Base-by-base conservation (phyloP, 257 asterid genomes). In the Solanum neorickii region DNA sequence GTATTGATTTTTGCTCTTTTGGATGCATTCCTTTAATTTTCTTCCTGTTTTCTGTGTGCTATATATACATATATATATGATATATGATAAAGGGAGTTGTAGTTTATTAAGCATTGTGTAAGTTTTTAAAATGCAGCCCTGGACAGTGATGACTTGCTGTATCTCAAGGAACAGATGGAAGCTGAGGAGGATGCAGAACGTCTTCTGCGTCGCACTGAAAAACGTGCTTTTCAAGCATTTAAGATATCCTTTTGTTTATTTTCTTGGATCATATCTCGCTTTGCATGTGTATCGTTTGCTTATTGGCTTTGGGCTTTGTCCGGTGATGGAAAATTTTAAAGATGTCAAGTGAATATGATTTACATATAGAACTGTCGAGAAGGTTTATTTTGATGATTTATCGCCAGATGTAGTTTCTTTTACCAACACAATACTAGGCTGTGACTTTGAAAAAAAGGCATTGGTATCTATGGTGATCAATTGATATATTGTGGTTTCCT, bases 91-190 rank as follows among this genome's bases (percentile, higher is more conserved):
- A 29, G 7, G 13, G 65, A 41, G 60, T 42, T 66, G 33, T 31
- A 25, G 69, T 85, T 83, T 77, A 49, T 90, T 89, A 88, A 88
- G 90, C 87, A 80, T 90, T 89, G 82, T 87, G 35, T 83, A 85
- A 91, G 91, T 91, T 90, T 47, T 56, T 80, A 86, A 90, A 88
- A 25, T 94, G 94, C 98, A 97, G 99, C 99, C 86, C 87, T 97
- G 98, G 99, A 97, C 93, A 95, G 98, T 86, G 99, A 97, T 93
- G 99, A 95, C 92, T 89, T 97, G 87, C 98, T 97, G 84, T 97
- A 97, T 93, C 98, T 97, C 76, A 97, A 97, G 95, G 99, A 97
- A 96, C 98, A 97, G 92, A 97, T 95, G 98, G 99, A 97, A 91
- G 99, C 98, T 27, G 98, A 97, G 92, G 98, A 97, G 90, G 98